A percentile compares a stretch with the other conserved stretches of the same genome.
These are phyloP conservation scores for Penicillium soppii DNA, from an alignment of 495 filamentous ascomycete species.

Conservation along the genomic window DNA sequence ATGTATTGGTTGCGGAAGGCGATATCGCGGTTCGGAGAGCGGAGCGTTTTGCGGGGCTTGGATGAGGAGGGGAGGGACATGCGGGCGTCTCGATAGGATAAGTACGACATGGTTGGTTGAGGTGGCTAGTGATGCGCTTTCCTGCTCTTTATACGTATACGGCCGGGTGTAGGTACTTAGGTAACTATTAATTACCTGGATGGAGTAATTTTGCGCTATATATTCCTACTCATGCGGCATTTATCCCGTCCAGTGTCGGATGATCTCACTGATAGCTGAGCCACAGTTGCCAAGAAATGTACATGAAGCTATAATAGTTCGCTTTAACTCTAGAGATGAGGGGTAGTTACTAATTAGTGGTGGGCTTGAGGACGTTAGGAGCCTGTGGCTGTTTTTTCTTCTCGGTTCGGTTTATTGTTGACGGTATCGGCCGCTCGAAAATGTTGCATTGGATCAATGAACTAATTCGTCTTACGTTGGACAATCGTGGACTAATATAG, in stretches of 20 bases:
- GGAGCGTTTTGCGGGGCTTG: conserved; percentile 14
- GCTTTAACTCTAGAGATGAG: not conserved
- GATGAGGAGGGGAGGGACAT: conserved; percentile 7
- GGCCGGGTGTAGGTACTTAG: not conserved
- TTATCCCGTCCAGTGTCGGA: not conserved
- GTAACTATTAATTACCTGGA: not conserved
- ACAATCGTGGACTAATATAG: no score
- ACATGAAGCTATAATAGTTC: conserved; percentile 3
- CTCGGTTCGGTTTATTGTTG: no score
- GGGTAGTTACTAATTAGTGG: not conserved
- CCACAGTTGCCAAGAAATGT: conserved; percentile 4
- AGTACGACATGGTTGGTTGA: conserved; percentile 15
- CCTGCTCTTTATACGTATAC: not conserved
- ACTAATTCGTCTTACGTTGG: no score
- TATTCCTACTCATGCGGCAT: not conserved
- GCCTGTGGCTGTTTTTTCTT: not conserved
- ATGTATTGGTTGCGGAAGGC: conserved; percentile 26
- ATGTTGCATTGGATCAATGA: no score
- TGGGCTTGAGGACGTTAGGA: no score
- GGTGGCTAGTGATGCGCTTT: no score
- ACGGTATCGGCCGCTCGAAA: no score
- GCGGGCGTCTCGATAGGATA: conserved; percentile 15
- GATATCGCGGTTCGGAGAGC: conserved; percentile 22
- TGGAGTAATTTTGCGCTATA: not conserved
- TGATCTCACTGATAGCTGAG: conserved; percentile 3